These are phyloP conservation scores for Fraxinus quadrangulata DNA, from an alignment of 257 asterid species.

Conservation along the genomic window DNA sequence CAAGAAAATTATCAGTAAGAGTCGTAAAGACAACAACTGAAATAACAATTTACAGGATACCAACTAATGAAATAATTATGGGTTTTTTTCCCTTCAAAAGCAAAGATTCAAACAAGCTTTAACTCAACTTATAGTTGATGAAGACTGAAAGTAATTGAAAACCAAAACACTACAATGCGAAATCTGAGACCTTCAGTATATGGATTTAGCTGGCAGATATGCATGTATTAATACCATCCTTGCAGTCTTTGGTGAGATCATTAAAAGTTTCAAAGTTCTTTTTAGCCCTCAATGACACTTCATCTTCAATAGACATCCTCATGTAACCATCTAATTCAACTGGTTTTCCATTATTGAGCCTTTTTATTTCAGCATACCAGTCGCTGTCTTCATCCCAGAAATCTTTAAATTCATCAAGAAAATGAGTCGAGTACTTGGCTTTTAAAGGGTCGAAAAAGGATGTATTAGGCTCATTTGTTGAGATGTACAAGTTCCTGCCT, in stretches of 20 bases:
- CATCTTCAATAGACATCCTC: conserved; percentile 76
- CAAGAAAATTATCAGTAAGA: not conserved
- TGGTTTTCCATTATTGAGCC: conserved; percentile 59
- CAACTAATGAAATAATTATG: not conserved
- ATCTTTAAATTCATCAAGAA: conserved; percentile 70
- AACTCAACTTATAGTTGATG: not conserved
- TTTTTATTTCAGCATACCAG: conserved; percentile 71
- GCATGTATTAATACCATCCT: conserved; percentile 74
- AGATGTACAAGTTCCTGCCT: conserved; percentile 44
- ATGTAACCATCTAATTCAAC: conserved; percentile 89
- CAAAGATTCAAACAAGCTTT: not conserved
- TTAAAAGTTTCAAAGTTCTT: conserved; percentile 81
- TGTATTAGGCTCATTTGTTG: conserved; percentile 44
- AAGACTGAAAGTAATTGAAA: not conserved
- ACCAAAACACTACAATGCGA: not conserved
- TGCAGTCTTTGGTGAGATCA: conserved; percentile 79
- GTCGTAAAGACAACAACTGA: not conserved
- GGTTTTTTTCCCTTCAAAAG: not conserved
- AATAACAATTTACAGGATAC: not conserved
- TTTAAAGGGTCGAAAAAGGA: conserved; percentile 68
- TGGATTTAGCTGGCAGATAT: conserved; percentile 43
- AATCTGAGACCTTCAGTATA: not conserved
- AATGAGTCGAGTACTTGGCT: conserved; percentile 66
- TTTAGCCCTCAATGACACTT: conserved; percentile 70
- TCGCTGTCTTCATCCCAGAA: conserved; percentile 72